Percentiles rank a stretch among this genome's conserved stretches.
These are phyloP conservation scores for Boletus tomentosulus DNA, from an alignment of 768 basidiomycete genomes.

Conservation along the genomic window DNA sequence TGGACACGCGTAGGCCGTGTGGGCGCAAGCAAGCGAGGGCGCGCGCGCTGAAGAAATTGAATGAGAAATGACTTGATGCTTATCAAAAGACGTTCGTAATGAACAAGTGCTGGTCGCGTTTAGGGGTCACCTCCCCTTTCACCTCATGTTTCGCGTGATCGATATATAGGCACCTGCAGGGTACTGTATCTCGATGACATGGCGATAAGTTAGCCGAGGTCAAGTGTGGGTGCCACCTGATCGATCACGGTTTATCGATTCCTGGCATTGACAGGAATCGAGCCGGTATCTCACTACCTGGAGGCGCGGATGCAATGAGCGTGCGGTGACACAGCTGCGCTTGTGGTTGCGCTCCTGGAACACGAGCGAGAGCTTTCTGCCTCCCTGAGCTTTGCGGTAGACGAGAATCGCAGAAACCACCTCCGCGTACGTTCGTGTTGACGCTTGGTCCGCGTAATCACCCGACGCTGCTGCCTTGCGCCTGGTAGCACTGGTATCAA, in stretches of 20 bases:
- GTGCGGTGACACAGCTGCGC: background rate
- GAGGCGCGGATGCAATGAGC: background rate
- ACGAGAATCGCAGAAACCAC: background rate
- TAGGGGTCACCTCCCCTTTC: conserved; percentile 1
- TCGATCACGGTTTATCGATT: background rate
- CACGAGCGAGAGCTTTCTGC: background rate
- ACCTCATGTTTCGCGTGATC: conserved; percentile 17
- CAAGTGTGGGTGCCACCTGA: background rate
- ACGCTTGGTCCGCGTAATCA: background rate
- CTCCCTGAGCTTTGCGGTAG: background rate
- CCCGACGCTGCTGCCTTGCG: background rate
- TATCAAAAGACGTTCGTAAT: background rate
- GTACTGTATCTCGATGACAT: background rate
- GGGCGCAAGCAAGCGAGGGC: conserved; percentile 9
- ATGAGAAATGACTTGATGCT: background rate
- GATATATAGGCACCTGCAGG: conserved; percentile 1
- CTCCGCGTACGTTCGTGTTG: background rate
- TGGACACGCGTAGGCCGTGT: conserved; percentile 18
- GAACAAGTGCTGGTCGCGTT: background rate
- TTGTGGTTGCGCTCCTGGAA: background rate
- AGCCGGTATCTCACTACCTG: conserved; percentile 5
- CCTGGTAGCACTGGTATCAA: background rate
- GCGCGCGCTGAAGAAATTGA: conserved; percentile 1
- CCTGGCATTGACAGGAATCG: conserved; percentile 1
- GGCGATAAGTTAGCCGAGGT: background rate